Base-by-base conservation (phyloP, 2,329 filamentous ascomycete genomes). In the Phialophora macrospora region DNA sequence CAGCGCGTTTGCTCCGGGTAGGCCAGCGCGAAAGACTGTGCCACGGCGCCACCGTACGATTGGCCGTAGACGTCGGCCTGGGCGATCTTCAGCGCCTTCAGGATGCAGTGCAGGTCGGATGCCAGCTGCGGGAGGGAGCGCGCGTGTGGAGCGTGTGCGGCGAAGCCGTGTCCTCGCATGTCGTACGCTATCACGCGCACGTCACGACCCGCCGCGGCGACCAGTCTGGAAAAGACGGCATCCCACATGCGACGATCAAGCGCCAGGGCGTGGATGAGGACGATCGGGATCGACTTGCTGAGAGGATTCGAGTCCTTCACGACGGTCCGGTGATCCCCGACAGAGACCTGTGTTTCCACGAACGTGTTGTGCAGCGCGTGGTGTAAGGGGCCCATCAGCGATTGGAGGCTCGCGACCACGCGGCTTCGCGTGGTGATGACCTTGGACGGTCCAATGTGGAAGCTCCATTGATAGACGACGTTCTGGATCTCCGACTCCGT, bases 191-290 rank as follows among this genome's bases (percentile, higher is more conserved):
- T 64, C 30, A 64, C 44, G 5, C 58, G 58, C 8, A 54, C 17
- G 30, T 48, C n/a, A 3, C 51, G 20, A 3, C 55, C 32, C 32
- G 38, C 38, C 38, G 38, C 11, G 51, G 57, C 48, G 6, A 46
- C 46, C 4, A 64, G 55, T 14, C 17, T 52, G 30, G 28, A 17
- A 24, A 60, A 64, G 34, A 64, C 62, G 17, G 55, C 55, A 28
- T 60, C 54, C 62, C 62, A 64, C 62, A 64, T 64, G 38, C 62
- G 58, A 3, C 62, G 55, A 55, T 64, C 62, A 9, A 64, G 44
- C 2, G 22, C 56, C 44, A 64, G 49, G 4, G 62, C 62, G 22
- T 64, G 62, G 26, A 64, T 55, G 34, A 64, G 62, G 26, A 64
- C 55, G 49, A 64, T 60, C 2, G 62, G 62, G 4, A 55, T 28